Percentiles rank a stretch among this genome's conserved stretches.
Evolutionary conservation across 176 grass and related monocot genomes (phyloP).

Genomic region (Triticum dicoccoides): DNA sequence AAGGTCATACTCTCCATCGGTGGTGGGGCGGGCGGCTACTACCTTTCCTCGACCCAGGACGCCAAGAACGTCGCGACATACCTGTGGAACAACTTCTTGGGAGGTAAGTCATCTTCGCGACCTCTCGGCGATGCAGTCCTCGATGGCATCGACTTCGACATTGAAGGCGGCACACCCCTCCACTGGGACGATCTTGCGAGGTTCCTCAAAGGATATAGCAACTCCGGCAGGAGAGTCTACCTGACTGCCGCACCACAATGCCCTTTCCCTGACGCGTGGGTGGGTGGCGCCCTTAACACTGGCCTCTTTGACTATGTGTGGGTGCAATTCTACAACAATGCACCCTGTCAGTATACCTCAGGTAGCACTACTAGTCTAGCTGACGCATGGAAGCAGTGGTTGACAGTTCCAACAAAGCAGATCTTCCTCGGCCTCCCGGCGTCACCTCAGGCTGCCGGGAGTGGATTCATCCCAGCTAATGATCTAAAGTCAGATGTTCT

Average conservation of each 20-base stretch:
- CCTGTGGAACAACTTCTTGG: too few relatives aligned
- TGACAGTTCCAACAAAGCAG: not conserved
- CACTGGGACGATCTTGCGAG: too few relatives aligned
- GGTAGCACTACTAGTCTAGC: not conserved
- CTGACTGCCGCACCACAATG: not conserved
- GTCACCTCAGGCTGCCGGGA: not conserved
- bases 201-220: not conserved
- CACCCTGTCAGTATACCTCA: not conserved
- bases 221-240: not conserved
- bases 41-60: too few relatives aligned
- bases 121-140: too few relatives aligned
- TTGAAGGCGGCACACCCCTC: too few relatives aligned
- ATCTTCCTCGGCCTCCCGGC: not conserved
- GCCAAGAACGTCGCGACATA: too few relatives aligned
- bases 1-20: too few relatives aligned
- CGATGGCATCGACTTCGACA: too few relatives aligned
- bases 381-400: not conserved
- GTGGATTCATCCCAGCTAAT: not conserved
- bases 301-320: not conserved
- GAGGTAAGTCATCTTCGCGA: too few relatives aligned
- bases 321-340: not conserved
- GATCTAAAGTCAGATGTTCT: constrained; percentile 11
- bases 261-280: not conserved
- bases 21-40: too few relatives aligned
- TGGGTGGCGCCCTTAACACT: not conserved